phyloP scores from a whole-genome alignment of 2,329 filamentous ascomycete species.

The Aciculosporium take region DNA sequence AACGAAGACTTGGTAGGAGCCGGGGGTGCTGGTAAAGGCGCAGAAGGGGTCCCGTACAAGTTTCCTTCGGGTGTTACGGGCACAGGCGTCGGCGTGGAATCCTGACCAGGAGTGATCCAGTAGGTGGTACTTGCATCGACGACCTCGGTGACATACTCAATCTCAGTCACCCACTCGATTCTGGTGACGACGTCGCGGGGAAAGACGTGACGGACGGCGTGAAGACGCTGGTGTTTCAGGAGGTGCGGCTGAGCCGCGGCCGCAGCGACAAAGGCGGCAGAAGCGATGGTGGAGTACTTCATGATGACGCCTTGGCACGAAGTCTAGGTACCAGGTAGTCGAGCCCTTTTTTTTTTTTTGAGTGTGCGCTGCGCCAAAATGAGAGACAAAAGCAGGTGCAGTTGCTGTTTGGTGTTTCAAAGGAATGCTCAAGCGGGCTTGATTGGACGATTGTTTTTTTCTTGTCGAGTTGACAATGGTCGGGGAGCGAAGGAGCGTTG shows the following conservation, averaged over 20 bases:
- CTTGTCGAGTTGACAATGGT: background rate
- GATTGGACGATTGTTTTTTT: background rate
- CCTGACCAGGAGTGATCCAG: conserved; percentile 24
- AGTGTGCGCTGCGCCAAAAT: background rate
- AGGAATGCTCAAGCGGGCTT: conserved; percentile 2
- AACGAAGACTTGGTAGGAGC: conserved; percentile 9
- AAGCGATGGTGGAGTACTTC: conserved; percentile 25
- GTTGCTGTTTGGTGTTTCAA: conserved; percentile 5
- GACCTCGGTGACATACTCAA: conserved; percentile 30
- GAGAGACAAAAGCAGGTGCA: background rate
- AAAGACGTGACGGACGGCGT: conserved; percentile 9
- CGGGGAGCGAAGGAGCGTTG: conserved; percentile 7
- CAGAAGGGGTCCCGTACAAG: conserved; percentile 16
- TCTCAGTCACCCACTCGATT: conserved; percentile 37
- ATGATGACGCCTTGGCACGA: conserved; percentile 16
- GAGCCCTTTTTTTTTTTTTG: background rate
- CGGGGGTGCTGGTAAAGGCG: conserved; percentile 6
- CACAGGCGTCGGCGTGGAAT: conserved; percentile 13
- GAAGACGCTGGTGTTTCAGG: conserved; percentile 23
- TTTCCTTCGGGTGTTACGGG: conserved; percentile 12
- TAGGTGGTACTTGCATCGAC: conserved; percentile 35
- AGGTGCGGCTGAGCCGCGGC: conserved; percentile 37
- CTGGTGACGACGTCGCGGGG: conserved; percentile 31
- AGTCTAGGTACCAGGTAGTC: background rate
- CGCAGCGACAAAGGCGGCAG: conserved; percentile 22